Evolutionary conservation across 306 rosid genomes (phyloP).

Genomic region (Quercus aquifolioides): DNA sequence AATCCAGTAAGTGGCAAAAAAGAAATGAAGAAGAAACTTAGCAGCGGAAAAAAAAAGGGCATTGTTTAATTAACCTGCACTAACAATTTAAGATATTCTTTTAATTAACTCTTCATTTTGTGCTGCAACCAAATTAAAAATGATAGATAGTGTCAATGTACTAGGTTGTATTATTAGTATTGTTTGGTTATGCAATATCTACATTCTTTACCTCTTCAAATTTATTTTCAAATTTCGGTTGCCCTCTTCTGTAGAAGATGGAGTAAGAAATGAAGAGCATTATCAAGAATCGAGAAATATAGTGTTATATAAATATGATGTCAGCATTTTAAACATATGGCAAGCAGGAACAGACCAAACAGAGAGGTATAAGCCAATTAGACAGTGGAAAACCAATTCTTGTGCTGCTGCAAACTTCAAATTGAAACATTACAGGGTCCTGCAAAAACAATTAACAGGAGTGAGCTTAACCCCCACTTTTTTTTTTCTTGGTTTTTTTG

Average conservation of each 20-base stretch:
- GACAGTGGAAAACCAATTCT: neutral
- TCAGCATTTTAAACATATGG: neutral
- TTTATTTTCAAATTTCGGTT: neutral
- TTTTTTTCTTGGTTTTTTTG: too few relatives aligned
- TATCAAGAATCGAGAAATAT: neutral
- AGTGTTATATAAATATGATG: neutral
- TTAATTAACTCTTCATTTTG: neutral
- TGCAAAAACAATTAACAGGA: neutral
- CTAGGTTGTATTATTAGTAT: neutral
- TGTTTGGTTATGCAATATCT: neutral
- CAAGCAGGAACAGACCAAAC: neutral
- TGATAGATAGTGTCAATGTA: neutral
- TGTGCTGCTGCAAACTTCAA: neutral
- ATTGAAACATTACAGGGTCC: neutral
- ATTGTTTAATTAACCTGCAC: too few relatives aligned
- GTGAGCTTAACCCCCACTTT: neutral
- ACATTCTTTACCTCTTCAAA: neutral
- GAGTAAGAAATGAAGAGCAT: neutral
- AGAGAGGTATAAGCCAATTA: neutral
- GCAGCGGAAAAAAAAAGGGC: neutral
- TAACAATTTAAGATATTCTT: neutral
- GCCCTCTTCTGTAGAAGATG: neutral
- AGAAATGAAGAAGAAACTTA: neutral
- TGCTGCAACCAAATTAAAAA: neutral
- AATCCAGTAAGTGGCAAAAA: neutral